Percentiles rank a stretch among this genome's conserved stretches.
phyloP scores from a whole-genome alignment of 352 stramenopile genomes.

The Aphanomyces euteiches region DNA sequence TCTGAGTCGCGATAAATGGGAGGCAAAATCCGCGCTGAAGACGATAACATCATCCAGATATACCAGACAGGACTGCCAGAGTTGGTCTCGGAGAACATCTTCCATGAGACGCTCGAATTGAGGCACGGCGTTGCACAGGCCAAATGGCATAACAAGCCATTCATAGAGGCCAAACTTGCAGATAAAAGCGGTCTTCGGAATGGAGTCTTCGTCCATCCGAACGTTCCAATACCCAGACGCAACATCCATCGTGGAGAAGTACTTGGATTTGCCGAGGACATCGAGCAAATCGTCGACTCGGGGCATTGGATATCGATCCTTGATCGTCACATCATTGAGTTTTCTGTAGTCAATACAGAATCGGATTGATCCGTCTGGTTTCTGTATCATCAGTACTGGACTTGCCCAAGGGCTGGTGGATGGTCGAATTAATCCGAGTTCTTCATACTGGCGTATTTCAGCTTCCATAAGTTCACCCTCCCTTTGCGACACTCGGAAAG shows the following conservation, averaged over 20 bases:
- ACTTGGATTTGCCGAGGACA: background rate
- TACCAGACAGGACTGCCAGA: background rate
- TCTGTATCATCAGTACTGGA: background rate
- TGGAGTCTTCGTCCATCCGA: background rate
- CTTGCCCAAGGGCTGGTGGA: background rate
- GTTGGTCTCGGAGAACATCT: background rate
- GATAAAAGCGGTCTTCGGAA: background rate
- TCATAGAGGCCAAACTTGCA: background rate
- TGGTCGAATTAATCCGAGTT: background rate
- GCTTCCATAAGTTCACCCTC: background rate
- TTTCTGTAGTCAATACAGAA: conserved; percentile 2
- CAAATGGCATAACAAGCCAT: background rate
- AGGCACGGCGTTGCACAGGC: background rate
- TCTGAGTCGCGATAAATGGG: background rate
- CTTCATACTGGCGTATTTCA: background rate
- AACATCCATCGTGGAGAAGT: conserved; percentile 1
- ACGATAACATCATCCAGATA: background rate
- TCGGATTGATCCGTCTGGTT: background rate
- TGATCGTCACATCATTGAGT: conserved; percentile 2
- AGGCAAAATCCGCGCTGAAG: background rate
- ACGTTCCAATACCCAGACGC: conserved; percentile 8
- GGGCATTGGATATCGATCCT: background rate
- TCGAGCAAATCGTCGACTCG: background rate
- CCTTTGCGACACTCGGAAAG: background rate
- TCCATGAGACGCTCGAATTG: conserved; percentile 4